A percentile compares a stretch with the other conserved stretches of the same genome.
Conservation (phyloP, 306 rosid species). For the Prinsepia uniflora region DNA sequence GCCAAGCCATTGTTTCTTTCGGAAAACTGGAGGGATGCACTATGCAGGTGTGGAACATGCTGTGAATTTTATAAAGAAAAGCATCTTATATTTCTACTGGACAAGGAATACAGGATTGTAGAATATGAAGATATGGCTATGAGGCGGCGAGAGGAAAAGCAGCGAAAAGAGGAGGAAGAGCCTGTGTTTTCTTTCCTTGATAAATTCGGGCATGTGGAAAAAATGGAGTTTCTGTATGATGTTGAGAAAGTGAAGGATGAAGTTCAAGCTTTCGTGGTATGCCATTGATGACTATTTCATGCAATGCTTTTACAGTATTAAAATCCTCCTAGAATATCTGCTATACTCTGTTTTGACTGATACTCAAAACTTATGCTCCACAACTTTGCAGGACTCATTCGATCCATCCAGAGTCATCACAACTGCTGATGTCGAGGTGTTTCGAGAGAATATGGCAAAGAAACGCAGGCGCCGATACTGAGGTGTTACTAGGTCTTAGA, state of each 20-base stretch:
- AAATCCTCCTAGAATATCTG: background rate
- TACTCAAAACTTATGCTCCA: constrained; percentile 17
- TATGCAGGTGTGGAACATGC: constrained; percentile 79
- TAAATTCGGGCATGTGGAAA: constrained; percentile 87
- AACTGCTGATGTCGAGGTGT: constrained; percentile 74
- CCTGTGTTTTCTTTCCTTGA: constrained; percentile 59
- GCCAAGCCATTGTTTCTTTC: constrained; percentile 71
- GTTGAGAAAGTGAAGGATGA: constrained; percentile 89
- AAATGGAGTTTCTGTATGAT: constrained; percentile 83
- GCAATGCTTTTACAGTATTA: background rate
- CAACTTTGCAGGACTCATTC: constrained; percentile 62
- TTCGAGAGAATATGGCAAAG: constrained; percentile 75
- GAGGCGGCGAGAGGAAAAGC: constrained; percentile 72
- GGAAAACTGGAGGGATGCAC: constrained; percentile 75
- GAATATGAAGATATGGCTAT: constrained; percentile 90
- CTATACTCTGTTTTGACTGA: background rate
- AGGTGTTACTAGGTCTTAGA: constrained; percentile 29
- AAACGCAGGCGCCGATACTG: constrained; percentile 78
- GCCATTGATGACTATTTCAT: background rate
- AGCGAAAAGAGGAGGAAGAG: constrained; percentile 63
- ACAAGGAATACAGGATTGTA: constrained; percentile 77
- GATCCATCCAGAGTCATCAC: constrained; percentile 87
- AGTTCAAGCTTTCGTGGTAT: constrained; percentile 79
- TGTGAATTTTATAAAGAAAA: constrained; percentile 50
- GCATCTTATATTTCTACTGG: constrained; percentile 57